A percentile compares a stretch with the other conserved stretches of the same genome.
phyloP scores from a whole-genome alignment of 2,329 filamentous ascomycete genomes.

The Verticillium tricorpus region DNA sequence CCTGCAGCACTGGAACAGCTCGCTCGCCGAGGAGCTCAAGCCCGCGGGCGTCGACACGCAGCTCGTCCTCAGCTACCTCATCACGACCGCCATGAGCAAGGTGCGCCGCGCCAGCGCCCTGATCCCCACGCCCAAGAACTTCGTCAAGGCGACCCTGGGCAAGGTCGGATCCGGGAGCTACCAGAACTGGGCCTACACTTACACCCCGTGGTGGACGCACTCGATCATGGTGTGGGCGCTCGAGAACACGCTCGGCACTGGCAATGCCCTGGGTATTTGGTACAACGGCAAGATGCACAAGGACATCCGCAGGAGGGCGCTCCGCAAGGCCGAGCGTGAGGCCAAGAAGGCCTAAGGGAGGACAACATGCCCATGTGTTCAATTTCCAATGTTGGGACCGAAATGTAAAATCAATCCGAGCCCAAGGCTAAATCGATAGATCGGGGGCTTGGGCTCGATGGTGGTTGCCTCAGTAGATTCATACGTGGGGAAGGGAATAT shows the following conservation, averaged over 20 bases:
- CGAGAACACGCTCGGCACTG: constrained; percentile 51
- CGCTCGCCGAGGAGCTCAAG: constrained; percentile 78
- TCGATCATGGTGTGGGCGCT: constrained; percentile 83
- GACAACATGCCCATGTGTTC: background rate
- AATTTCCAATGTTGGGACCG: background rate
- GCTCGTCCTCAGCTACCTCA: constrained; percentile 85
- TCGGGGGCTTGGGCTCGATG: no score
- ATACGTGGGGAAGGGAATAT: no score
- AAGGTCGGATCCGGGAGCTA: constrained; percentile 81
- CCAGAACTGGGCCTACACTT: constrained; percentile 75
- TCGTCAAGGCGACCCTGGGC: constrained; percentile 71
- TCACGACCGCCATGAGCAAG: constrained; percentile 97
- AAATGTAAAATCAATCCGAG: background rate
- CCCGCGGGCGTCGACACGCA: constrained; percentile 82
- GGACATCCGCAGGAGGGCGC: constrained; percentile 74
- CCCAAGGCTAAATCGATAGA: no score
- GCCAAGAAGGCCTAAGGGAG: constrained; percentile 54
- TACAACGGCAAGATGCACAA: constrained; percentile 68
- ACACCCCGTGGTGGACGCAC: constrained; percentile 92
- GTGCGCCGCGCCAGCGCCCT: constrained; percentile 72
- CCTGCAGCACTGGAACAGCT: constrained; percentile 90
- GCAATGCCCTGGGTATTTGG: constrained; percentile 39
- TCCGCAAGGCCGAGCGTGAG: constrained; percentile 80
- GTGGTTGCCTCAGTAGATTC: no score
- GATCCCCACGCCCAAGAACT: constrained; percentile 76